Evolutionary conservation across 495 filamentous ascomycete genomes (phyloP).

Genomic region (Neurospora sp.): DNA sequence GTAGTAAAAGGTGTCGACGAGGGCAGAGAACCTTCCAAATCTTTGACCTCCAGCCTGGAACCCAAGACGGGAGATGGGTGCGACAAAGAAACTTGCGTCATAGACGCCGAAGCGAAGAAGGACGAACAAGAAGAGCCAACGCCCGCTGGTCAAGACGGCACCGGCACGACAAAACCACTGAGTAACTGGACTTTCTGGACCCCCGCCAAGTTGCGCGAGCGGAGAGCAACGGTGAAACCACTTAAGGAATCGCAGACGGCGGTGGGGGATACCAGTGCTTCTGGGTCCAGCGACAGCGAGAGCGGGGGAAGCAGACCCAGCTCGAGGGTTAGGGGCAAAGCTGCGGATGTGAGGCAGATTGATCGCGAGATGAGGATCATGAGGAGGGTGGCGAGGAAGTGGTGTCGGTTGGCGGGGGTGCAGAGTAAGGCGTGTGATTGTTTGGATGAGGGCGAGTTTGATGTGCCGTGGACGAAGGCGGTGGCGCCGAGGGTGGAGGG

Average conservation of each 20-base stretch:
- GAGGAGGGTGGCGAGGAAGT: conserved; percentile 56
- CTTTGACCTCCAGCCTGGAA: neutral
- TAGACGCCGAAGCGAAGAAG: neutral
- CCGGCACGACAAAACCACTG: neutral
- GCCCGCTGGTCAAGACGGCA: neutral
- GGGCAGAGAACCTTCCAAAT: neutral
- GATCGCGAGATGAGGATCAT: conserved; percentile 37
- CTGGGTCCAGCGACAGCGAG: conserved; percentile 6
- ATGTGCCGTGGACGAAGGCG: conserved; percentile 66
- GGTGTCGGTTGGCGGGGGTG: conserved; percentile 62
- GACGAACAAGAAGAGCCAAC: neutral
- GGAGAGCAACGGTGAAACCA: conserved; percentile 17
- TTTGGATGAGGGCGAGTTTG: conserved; percentile 45
- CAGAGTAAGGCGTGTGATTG: conserved; percentile 33
- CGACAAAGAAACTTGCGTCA: neutral
- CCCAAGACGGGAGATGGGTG: neutral
- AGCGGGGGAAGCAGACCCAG: neutral
- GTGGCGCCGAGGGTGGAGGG: conserved; percentile 71
- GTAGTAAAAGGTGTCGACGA: conserved; percentile 41
- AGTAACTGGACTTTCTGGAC: conserved; percentile 29
- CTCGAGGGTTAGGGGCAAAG: neutral
- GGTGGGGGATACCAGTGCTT: conserved; percentile 23
- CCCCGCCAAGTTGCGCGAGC: conserved; percentile 33
- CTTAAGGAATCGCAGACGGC: conserved; percentile 18
- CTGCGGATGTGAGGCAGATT: conserved; percentile 18